Evolutionary conservation across 345 rosid species (phyloP).

Genomic region (Acer yangbiense): DNA sequence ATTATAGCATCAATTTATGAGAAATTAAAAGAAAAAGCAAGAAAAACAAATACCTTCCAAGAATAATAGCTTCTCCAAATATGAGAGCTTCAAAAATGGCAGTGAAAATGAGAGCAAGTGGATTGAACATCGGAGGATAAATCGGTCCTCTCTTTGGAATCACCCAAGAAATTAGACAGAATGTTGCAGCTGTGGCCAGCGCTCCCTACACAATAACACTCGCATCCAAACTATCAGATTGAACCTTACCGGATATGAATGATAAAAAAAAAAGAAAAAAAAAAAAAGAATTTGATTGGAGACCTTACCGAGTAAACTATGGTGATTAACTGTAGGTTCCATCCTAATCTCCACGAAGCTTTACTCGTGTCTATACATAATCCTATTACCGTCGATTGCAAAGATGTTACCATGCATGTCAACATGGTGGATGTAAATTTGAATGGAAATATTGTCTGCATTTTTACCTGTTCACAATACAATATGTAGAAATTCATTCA

Average conservation of each 20-base stretch:
- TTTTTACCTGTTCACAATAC: conserved; percentile 28
- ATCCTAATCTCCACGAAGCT: conserved; percentile 31
- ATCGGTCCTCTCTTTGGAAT: conserved; percentile 48
- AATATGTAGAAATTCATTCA: too few species aligned
- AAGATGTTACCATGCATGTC: conserved; percentile 39
- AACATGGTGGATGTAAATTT: conserved; percentile 50
- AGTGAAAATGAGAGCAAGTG: conserved; percentile 32
- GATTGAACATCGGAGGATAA: conserved; percentile 60
- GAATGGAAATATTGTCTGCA: conserved; percentile 36
- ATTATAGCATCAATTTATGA: too few species aligned
- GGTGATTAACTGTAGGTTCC: too few species aligned
- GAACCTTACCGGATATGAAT: too few species aligned
- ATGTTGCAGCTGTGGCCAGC: conserved; percentile 41
- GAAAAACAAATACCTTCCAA: conserved; percentile 35
- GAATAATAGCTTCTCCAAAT: conserved; percentile 31
- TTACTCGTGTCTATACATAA: conserved; percentile 5
- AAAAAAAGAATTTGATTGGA: too few species aligned
- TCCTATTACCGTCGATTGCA: conserved; percentile 37
- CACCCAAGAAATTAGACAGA: conserved; percentile 32
- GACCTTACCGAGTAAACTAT: too few species aligned
- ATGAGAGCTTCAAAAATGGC: conserved; percentile 30
- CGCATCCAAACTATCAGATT: conserved; percentile 25
- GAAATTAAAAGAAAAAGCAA: too few species aligned
- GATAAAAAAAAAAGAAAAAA: too few species aligned
- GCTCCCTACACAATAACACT: conserved; percentile 36